Percentiles rank a stretch among this genome's conserved stretches.
These are phyloP conservation scores for Volvariella surrecta DNA, from an alignment of 1,284 basidiomycete species.

Conservation along the genomic window DNA sequence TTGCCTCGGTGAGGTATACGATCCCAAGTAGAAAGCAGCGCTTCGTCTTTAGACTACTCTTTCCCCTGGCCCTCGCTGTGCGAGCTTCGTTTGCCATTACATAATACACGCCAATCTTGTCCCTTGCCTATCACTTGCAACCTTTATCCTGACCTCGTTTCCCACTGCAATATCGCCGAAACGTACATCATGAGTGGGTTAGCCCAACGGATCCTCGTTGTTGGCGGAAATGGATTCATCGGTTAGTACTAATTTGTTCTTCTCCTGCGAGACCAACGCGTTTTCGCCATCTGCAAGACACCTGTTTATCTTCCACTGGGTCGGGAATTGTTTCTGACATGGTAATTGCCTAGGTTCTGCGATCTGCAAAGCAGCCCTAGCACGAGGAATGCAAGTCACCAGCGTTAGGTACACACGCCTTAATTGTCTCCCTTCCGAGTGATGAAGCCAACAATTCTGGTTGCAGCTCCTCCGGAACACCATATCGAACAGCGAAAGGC, in stretches of 20 bases:
- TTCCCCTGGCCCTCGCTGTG: too few relatives aligned
- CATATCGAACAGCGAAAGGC: slow-evolving; percentile 83
- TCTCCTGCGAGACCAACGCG: slow-evolving; percentile 2
- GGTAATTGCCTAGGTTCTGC: slow-evolving; percentile 66
- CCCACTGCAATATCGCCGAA: background rate
- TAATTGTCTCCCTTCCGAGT: background rate
- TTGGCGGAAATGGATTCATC: slow-evolving; percentile 94
- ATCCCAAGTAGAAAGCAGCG: too few relatives aligned
- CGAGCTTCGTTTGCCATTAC: too few relatives aligned
- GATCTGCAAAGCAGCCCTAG: slow-evolving; percentile 80
- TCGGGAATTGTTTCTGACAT: background rate
- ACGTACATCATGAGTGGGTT: slow-evolving; percentile 28
- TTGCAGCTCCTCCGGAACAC: slow-evolving; percentile 74
- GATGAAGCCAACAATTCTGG: background rate
- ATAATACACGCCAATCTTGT: too few relatives aligned
- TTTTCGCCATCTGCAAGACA: slow-evolving; percentile 6
- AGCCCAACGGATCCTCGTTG: slow-evolving; percentile 67
- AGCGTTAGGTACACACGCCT: slow-evolving; percentile 66
- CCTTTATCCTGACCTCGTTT: too few relatives aligned
- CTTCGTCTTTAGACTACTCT: too few relatives aligned
- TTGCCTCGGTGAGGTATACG: too few relatives aligned
- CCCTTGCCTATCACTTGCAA: too few relatives aligned
- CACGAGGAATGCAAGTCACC: slow-evolving; percentile 79
- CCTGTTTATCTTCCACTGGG: slow-evolving; percentile 2
- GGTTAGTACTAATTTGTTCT: slow-evolving; percentile 35